Base-by-base conservation (phyloP, 2,329 filamentous ascomycete genomes). In the Pseudophaeomoniella oleicola region DNA sequence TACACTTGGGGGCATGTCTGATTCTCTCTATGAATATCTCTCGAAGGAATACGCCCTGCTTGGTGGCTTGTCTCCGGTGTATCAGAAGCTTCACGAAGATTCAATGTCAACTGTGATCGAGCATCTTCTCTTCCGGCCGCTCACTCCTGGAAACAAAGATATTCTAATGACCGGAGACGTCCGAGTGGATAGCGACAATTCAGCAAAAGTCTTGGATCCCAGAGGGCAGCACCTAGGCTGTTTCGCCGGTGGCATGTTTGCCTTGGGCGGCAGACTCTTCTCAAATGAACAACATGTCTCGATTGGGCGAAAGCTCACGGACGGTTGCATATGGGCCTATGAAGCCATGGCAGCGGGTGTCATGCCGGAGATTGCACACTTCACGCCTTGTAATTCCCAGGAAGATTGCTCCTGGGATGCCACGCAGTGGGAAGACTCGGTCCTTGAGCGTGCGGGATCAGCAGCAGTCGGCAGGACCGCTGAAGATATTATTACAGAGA, bases 261-360 rank as follows among this genome's bases (percentile, higher is more conserved):
- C 60, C 16, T 53, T 72, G 13, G 69, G 60, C 3, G 63, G 66
- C 5, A 62, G 62, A 36, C 55, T 72, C n/a, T 72, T 72, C 48
- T 56, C 63, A 16, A 56, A 61, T 10, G 57, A 59, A 0, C 56
- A 60, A 4, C 65, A 73, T 22, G 50, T 70, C n/a, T 56, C 62
- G 4, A 51, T 68, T 10, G 70, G 63, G 6, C 49, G 58, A 5
- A 66, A 64, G 39, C 50, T 74, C 4, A 66, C 67, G 0, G 62
- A 72, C 34, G 70, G 69, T 4, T 74, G 70, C 44, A 59, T 71
- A 5, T 74, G 68, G 67, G 64, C 63, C 0, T 71, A 72, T 42
- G 57, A 66, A 16, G 55, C 50, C 3, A 66, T 61, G 37, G 56
- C 58, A 0, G 59, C 59, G 2, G 67, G 67, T 1, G 67, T 73